These are phyloP conservation scores for Colletotrichum tabaci DNA, from an alignment of 2,329 filamentous ascomycete genomes.

Conservation along the genomic window DNA sequence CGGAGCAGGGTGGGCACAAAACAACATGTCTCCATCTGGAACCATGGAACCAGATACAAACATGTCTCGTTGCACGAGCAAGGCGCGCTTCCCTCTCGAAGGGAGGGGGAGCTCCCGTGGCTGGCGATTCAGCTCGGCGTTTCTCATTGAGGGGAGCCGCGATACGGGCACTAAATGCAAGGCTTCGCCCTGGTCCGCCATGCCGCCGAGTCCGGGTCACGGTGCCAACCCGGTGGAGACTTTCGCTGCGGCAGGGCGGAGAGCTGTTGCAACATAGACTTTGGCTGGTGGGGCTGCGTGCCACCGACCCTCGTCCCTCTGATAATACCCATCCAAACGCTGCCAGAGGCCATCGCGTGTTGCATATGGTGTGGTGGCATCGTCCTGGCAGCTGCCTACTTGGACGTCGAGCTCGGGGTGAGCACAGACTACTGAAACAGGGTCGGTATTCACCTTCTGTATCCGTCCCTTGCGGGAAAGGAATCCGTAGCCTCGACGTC, in stretches of 20 bases:
- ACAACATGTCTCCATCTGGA: conserved; percentile 6
- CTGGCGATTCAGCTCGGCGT: not conserved
- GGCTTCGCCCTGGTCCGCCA: conserved; percentile 17
- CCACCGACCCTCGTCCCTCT: conserved; percentile 5
- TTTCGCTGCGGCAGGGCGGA: conserved; percentile 27
- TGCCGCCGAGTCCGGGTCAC: conserved; percentile 24
- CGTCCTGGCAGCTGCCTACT: conserved; percentile 8
- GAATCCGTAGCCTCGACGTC: conserved; percentile 13
- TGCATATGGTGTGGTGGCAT: conserved; percentile 34
- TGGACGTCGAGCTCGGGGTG: not conserved
- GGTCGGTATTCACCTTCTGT: conserved; percentile 15
- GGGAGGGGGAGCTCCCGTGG: not conserved
- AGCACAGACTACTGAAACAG: conserved; percentile 22
- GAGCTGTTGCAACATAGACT: conserved; percentile 25
- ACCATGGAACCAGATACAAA: conserved; percentile 20
- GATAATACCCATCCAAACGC: conserved; percentile 23
- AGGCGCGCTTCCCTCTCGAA: conserved; percentile 9
- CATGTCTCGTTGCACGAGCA: conserved; percentile 18
- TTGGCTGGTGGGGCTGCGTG: conserved; percentile 3
- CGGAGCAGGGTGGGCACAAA: conserved; percentile 27
- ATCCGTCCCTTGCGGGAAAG: conserved; percentile 34
- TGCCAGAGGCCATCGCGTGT: not conserved
- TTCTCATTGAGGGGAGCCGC: not conserved
- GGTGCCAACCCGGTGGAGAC: conserved; percentile 29
- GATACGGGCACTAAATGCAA: conserved; percentile 13